phyloP scores from a whole-genome alignment of 2,329 filamentous ascomycete species.

The Cadophora malorum region DNA sequence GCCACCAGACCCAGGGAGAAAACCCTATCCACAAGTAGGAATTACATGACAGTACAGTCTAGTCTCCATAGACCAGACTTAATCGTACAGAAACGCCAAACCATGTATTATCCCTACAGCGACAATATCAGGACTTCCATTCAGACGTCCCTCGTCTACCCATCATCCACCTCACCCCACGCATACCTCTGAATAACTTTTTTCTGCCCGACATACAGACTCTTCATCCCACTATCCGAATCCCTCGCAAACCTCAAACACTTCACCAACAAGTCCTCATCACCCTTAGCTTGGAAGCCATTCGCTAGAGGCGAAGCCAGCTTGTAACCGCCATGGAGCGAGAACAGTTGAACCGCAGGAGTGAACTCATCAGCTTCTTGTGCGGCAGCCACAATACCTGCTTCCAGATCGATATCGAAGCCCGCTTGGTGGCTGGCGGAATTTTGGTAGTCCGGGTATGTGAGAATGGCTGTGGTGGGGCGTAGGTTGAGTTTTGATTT shows the following conservation, averaged over 20 bases:
- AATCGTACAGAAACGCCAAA: neutral
- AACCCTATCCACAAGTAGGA: too few relatives aligned
- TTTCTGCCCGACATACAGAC: conserved; percentile 31
- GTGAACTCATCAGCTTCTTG: conserved; percentile 44
- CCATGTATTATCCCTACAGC: neutral
- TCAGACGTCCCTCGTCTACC: neutral
- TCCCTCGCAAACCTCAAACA: conserved; percentile 38
- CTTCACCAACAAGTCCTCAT: conserved; percentile 16
- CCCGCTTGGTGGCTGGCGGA: conserved; percentile 55
- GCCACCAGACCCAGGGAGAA: too few relatives aligned
- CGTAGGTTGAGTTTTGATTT: conserved; percentile 7
- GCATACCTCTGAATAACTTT: conserved; percentile 19
- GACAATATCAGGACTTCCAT: neutral
- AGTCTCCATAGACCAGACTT: too few relatives aligned
- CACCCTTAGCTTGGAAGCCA: neutral
- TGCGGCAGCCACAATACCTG: conserved; percentile 60
- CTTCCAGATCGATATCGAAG: conserved; percentile 56
- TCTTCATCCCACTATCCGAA: conserved; percentile 31
- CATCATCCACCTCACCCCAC: conserved; percentile 16
- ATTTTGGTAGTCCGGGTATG: conserved; percentile 59
- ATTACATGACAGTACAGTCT: too few relatives aligned
- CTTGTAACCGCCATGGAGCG: conserved; percentile 36
- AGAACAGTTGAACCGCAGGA: conserved; percentile 38
- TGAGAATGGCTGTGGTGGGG: conserved; percentile 50
- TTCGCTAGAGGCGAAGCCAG: conserved; percentile 18